Conservation (phyloP, 139 green algal genomes). For the Haematococcus sp. region DNA sequence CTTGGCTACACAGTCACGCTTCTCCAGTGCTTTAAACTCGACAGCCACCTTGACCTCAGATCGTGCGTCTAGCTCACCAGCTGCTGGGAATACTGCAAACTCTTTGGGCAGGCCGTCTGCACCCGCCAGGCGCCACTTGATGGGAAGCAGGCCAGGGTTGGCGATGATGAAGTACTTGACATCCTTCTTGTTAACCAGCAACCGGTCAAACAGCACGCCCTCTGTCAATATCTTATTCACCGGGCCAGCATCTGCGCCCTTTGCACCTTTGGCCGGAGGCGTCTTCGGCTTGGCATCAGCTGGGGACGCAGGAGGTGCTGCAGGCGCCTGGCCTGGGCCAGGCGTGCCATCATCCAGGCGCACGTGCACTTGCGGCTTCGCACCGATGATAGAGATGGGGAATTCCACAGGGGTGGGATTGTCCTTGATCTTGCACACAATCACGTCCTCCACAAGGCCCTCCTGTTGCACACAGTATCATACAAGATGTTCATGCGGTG, state of each 20-base stretch:
- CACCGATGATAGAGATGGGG: constrained; percentile 56
- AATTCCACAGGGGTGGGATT: constrained; percentile 74
- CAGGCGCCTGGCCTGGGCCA: constrained; percentile 1
- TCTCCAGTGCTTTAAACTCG: constrained; percentile 57
- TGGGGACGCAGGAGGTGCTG: background rate
- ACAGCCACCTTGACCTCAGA: constrained; percentile 51
- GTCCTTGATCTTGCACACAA: constrained; percentile 63
- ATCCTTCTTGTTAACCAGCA: constrained; percentile 64
- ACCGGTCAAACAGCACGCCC: constrained; percentile 63
- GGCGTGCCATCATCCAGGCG: constrained; percentile 38
- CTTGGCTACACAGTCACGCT: constrained; percentile 47
- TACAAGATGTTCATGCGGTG: no score
- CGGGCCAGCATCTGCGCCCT: background rate
- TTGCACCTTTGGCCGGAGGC: constrained; percentile 6
- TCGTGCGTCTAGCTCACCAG: constrained; percentile 52
- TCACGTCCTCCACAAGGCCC: constrained; percentile 43
- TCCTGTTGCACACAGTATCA: constrained; percentile 14
- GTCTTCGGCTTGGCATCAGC: background rate
- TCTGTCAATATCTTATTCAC: constrained; percentile 44
- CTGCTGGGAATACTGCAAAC: constrained; percentile 37
- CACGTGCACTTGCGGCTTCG: constrained; percentile 41
- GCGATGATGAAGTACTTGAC: constrained; percentile 54
- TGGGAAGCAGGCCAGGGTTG: constrained; percentile 67
- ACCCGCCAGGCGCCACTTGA: constrained; percentile 69
- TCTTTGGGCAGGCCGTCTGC: constrained; percentile 51